These are phyloP conservation scores for Ceratocystis papillata DNA, from an alignment of 2,329 filamentous ascomycete genomes.

Conservation along the genomic window DNA sequence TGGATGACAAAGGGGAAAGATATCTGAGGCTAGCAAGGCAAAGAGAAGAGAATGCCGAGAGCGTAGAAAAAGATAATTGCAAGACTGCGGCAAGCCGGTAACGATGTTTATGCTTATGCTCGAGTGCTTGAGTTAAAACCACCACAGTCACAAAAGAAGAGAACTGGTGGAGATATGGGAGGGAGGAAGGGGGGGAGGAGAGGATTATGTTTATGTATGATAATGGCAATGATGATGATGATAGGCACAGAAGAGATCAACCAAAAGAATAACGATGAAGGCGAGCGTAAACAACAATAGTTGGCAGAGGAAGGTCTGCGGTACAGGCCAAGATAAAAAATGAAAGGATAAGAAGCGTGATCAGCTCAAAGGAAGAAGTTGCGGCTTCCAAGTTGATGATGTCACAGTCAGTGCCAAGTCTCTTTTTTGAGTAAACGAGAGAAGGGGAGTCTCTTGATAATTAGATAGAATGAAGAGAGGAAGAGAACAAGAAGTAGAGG, in stretches of 20 bases:
- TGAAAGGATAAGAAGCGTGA: neutral
- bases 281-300: neutral
- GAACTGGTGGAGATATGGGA: neutral
- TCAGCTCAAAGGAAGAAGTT: slow-evolving; percentile 9
- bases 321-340: neutral
- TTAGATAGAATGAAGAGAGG: slow-evolving; percentile 3
- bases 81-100: neutral
- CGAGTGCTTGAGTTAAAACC: neutral
- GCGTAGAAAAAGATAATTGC: neutral
- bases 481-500: neutral
- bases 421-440: slow-evolving; percentile 7
- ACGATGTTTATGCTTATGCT: neutral
- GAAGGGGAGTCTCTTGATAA: slow-evolving; percentile 19
- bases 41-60: neutral
- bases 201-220: neutral
- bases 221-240: neutral
- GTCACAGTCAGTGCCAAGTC: slow-evolving; percentile 10
- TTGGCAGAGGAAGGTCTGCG: neutral
- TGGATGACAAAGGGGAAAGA: neutral
- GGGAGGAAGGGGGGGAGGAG: neutral
- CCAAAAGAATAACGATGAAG: neutral
- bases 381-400: slow-evolving; percentile 4
- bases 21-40: slow-evolving; percentile 8
- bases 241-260: slow-evolving; percentile 3
- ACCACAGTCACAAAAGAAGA: neutral